Conservation (phyloP, 805 yeast species). For the Saturnispora kantuleensis region DNA sequence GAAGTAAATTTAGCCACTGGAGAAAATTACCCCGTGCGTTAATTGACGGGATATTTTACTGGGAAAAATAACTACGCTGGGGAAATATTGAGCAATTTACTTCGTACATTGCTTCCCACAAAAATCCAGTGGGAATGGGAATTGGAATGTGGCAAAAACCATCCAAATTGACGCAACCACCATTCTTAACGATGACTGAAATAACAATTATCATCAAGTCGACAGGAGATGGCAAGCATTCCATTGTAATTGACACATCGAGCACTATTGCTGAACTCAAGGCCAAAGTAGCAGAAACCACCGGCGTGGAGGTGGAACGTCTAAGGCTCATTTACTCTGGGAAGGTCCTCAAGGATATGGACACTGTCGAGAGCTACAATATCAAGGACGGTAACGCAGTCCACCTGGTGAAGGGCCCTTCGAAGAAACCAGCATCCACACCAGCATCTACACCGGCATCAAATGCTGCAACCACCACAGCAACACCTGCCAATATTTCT, state of each 20-base stretch:
- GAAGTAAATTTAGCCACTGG: too few species aligned
- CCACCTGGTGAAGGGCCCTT: constrained; percentile 82
- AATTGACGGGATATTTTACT: too few species aligned
- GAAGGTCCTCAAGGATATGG: constrained; percentile 78
- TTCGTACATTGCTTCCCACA: too few species aligned
- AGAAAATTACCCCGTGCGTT: too few species aligned
- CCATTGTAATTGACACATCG: constrained; percentile 43
- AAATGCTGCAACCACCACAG: not conserved
- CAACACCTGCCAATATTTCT: constrained; percentile 44
- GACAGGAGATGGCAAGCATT: constrained; percentile 75
- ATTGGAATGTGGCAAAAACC: too few species aligned
- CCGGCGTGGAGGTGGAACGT: constrained; percentile 63
- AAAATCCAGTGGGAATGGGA: too few species aligned
- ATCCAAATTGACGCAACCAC: not conserved
- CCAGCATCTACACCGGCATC: constrained; percentile 21
- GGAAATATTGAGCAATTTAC: too few species aligned
- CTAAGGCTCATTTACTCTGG: constrained; percentile 93
- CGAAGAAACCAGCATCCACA: constrained; percentile 18
- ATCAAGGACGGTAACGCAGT: constrained; percentile 79
- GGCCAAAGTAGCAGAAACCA: constrained; percentile 44
- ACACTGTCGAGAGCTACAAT: constrained; percentile 65
- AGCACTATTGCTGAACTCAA: constrained; percentile 63
- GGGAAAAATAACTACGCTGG: too few species aligned
- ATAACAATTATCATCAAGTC: constrained; percentile 18
- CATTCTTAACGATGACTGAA: constrained; percentile 11